A percentile compares a stretch with the other conserved stretches of the same genome.
Conservation (phyloP, 2,329 filamentous ascomycete genomes). For the Venturia asperata region DNA sequence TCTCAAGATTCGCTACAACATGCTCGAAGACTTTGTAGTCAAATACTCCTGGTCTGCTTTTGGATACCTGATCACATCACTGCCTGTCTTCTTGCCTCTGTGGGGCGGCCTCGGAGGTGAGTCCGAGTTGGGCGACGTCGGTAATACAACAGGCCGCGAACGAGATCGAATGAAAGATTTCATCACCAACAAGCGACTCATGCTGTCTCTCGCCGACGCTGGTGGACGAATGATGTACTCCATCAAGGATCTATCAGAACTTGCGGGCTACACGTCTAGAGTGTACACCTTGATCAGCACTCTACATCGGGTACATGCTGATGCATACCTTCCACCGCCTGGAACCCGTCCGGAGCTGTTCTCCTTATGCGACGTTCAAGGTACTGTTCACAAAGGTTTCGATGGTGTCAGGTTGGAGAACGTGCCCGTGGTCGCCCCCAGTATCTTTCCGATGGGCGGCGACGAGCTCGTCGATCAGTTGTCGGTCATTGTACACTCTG, state of each 20-base stretch:
- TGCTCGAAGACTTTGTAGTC: conserved; percentile 94
- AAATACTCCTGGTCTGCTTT: conserved; percentile 99
- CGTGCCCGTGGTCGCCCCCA: conserved; percentile 85
- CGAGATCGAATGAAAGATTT: conserved; percentile 94
- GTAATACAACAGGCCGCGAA: conserved; percentile 55
- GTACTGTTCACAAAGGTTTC: conserved; percentile 89
- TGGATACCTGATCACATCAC: conserved; percentile 84
- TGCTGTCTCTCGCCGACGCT: conserved; percentile 93
- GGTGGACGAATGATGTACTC: conserved; percentile 99
- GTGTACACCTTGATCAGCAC: conserved; percentile 95
- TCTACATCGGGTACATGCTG: conserved; percentile 84
- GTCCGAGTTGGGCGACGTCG: conserved; percentile 54
- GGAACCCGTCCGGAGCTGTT: conserved; percentile 70
- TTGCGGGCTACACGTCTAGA: conserved; percentile 91
- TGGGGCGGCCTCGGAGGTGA: conserved; percentile 80
- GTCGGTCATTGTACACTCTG: conserved; percentile 79
- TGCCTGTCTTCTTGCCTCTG: conserved; percentile 88
- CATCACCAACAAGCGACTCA: conserved; percentile 96
- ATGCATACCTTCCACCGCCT: conserved; percentile 68
- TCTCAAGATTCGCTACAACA: conserved; percentile 96
- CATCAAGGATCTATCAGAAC: conserved; percentile 93
- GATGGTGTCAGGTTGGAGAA: conserved; percentile 90
- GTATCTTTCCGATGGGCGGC: conserved; percentile 79
- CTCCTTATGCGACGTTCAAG: conserved; percentile 84
- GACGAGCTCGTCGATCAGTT: conserved; percentile 86